Conservation (phyloP, 2,329 filamentous ascomycete species). For the Phaeomoniella chlamydospora region DNA sequence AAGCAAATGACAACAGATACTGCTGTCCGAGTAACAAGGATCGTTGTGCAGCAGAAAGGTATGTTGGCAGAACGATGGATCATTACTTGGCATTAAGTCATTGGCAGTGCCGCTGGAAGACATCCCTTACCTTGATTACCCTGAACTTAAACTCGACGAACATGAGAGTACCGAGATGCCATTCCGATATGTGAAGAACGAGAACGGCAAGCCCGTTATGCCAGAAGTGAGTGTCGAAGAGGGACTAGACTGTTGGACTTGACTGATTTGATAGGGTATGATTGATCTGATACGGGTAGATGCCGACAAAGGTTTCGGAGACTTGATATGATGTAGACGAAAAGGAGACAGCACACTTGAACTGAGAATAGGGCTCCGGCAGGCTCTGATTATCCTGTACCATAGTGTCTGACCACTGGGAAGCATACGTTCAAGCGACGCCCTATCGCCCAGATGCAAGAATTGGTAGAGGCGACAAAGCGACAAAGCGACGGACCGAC, state of each 20-base stretch:
- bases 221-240: conserved; percentile 51
- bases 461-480: too few species aligned
- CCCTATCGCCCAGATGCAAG: too few species aligned
- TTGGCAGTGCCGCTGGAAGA: conserved; percentile 56
- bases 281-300: conserved; percentile 84
- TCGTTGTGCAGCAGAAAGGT: conserved; percentile 78
- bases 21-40: conserved; percentile 80
- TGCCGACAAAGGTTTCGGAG: conserved; percentile 79
- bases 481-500: too few species aligned
- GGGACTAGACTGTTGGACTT: conserved; percentile 4
- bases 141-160: conserved; percentile 77
- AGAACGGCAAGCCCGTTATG: conserved; percentile 72
- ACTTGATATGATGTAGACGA: conserved; percentile 32
- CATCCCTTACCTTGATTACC: conserved; percentile 73
- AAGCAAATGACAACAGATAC: conserved; percentile 99
- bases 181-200: conserved; percentile 78
- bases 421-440: too few species aligned
- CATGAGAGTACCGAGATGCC: conserved; percentile 96
- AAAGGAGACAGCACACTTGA: neutral
- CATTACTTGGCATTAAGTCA: neutral
- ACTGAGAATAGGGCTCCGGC: too few species aligned
- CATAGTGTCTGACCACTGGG: too few species aligned
- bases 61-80: conserved; percentile 16
- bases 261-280: conserved; percentile 57
- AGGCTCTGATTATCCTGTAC: too few species aligned